Evolutionary conservation across 2,329 filamentous ascomycete genomes (phyloP).

Genomic region (Calonectria leucothoes): DNA sequence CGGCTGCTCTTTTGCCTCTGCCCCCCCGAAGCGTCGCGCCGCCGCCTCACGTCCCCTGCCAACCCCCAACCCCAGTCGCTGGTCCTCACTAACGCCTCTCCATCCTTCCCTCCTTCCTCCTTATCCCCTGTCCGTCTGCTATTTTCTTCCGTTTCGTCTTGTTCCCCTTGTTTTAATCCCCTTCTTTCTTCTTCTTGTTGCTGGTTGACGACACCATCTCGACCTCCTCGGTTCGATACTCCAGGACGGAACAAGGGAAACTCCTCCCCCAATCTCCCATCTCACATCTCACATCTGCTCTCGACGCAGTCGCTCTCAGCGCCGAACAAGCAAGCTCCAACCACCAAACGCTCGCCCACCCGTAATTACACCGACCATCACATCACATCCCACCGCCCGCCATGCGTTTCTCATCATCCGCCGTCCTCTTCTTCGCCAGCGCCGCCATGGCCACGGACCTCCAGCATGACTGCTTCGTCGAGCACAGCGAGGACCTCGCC

Average conservation of each 20-base stretch:
- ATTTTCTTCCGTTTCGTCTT: conserved; percentile 5
- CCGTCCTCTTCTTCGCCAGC: conserved; percentile 49
- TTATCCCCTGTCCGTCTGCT: conserved; percentile 26
- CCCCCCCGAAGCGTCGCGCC: background rate
- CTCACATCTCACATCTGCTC: background rate
- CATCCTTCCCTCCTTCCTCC: conserved; percentile 37
- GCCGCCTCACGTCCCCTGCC: conserved; percentile 11
- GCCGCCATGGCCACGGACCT: conserved; percentile 46
- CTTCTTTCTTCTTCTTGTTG: conserved; percentile 10
- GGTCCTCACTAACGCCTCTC: conserved; percentile 14
- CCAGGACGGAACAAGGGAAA: conserved; percentile 4
- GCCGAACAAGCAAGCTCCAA: background rate
- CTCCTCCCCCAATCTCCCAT: too few species aligned
- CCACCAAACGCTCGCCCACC: too few species aligned
- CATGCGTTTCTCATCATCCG: conserved; percentile 46
- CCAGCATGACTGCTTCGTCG: conserved; percentile 53
- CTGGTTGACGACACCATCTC: conserved; percentile 3
- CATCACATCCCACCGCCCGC: conserved; percentile 18
- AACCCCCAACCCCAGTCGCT: background rate
- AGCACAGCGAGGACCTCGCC: conserved; percentile 53
- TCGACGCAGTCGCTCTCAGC: background rate
- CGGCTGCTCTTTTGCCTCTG: background rate
- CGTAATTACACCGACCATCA: background rate
- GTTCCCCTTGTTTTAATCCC: conserved; percentile 22
- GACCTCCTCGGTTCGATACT: conserved; percentile 25